phyloP scores from a whole-genome alignment of 129 eudicot genomes.

The Tagetes erecta region DNA sequence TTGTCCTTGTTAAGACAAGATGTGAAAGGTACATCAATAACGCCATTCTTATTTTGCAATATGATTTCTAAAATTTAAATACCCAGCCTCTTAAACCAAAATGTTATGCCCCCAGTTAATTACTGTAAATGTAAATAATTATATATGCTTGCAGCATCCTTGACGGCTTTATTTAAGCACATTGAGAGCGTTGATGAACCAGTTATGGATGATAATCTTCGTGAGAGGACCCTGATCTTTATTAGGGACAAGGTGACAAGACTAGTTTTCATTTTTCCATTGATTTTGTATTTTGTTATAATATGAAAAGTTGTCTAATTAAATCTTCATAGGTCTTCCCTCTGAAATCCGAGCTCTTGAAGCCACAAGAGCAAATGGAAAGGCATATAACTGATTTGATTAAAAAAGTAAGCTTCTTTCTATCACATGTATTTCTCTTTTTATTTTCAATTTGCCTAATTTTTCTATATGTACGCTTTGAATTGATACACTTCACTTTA shows the following conservation, averaged over 20 bases:
- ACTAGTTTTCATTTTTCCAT: background rate
- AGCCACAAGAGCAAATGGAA: conserved; percentile 93
- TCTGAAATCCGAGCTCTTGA: conserved; percentile 79
- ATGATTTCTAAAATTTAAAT: background rate
- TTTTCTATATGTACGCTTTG: background rate
- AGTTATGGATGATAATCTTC: conserved; percentile 74
- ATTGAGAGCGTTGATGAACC: conserved; percentile 88
- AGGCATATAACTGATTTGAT: conserved; percentile 91
- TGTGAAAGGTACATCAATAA: conserved; percentile 61
- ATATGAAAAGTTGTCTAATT: background rate
- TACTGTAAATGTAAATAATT: conserved; percentile 9
- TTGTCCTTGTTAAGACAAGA: conserved; percentile 89
- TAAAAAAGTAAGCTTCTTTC: conserved; percentile 52
- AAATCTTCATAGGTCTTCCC: conserved; percentile 73
- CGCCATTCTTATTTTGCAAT: background rate
- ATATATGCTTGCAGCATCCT: conserved; percentile 60
- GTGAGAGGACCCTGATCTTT: conserved; percentile 84
- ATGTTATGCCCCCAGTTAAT: background rate
- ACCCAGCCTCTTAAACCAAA: background rate
- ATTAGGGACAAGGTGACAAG: conserved; percentile 77
- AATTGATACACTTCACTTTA: background rate
- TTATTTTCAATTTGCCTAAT: background rate
- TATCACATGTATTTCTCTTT: background rate
- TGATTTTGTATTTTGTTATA: background rate
- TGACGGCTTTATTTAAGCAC: conserved; percentile 90